These are phyloP conservation scores for Oenanthe javanica DNA, from an alignment of 140 eudicot species.

Conservation along the genomic window DNA sequence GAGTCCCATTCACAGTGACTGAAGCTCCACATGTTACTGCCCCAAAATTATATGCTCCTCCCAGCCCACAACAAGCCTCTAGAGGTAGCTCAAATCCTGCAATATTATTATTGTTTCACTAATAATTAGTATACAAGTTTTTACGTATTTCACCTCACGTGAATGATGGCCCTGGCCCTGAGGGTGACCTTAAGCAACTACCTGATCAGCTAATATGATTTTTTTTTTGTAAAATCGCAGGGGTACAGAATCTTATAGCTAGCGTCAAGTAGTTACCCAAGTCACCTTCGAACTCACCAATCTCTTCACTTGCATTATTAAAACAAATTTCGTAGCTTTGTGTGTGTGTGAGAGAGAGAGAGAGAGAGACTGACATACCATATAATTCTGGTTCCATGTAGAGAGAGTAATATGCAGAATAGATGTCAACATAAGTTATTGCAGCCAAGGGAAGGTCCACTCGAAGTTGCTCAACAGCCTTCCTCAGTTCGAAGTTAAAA, in stretches of 20 bases:
- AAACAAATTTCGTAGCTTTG: too few relatives aligned
- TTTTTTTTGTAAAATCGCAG: too few relatives aligned
- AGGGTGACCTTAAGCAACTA: too few relatives aligned
- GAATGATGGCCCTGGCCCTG: too few relatives aligned
- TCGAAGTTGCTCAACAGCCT: slow-evolving; percentile 40
- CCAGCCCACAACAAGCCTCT: slow-evolving; percentile 12
- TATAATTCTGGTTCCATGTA: slow-evolving; percentile 35
- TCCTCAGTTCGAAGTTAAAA: slow-evolving; percentile 41
- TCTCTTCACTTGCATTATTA: too few relatives aligned
- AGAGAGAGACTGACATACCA: slow-evolving; percentile 17
- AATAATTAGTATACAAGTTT: neutral
- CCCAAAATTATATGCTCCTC: slow-evolving; percentile 1
- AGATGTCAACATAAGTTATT: slow-evolving; percentile 62
- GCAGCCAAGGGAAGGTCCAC: slow-evolving; percentile 46
- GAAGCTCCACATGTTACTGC: neutral
- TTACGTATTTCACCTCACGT: too few relatives aligned
- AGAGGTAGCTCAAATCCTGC: slow-evolving; percentile 10
- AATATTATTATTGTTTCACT: neutral
- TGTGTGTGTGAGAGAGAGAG: neutral
- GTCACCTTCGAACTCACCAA: too few relatives aligned
- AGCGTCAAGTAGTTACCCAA: too few relatives aligned
- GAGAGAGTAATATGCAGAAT: slow-evolving; percentile 47
- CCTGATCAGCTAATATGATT: too few relatives aligned
- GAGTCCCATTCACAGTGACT: neutral
- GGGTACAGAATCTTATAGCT: too few relatives aligned